Conservation (phyloP, 1,284 basidiomycete genomes). For the Thecaphora thlaspeos region DNA sequence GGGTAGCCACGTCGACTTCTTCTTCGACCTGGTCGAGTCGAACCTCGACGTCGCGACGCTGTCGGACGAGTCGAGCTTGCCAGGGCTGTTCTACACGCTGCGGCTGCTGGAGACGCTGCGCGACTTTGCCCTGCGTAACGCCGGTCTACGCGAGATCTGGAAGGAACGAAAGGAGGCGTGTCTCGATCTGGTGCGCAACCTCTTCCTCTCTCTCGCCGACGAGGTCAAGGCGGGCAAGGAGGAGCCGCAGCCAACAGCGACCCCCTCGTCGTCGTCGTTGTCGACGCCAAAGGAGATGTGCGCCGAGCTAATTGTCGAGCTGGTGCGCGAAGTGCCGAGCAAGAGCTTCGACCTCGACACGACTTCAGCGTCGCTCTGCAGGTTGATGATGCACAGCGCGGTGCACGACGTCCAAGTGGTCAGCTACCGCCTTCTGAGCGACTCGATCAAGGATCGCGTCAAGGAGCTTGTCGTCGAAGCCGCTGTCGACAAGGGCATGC, state of each 20-base stretch:
- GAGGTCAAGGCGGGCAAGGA: not conserved
- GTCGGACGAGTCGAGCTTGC: slow-evolving; percentile 66
- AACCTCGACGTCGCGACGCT: slow-evolving; percentile 76
- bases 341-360: slow-evolving; percentile 19
- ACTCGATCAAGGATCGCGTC: slow-evolving; percentile 31
- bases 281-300: slow-evolving; percentile 24
- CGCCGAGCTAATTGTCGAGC: slow-evolving; percentile 34
- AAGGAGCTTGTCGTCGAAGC: slow-evolving; percentile 46
- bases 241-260: not conserved
- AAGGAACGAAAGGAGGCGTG: slow-evolving; percentile 64
- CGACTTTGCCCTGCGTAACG: slow-evolving; percentile 73
- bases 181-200: slow-evolving; percentile 65
- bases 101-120: slow-evolving; percentile 70
- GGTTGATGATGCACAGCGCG: slow-evolving; percentile 24
- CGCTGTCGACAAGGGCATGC: slow-evolving; percentile 23
- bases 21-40: slow-evolving; percentile 84
- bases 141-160: slow-evolving; percentile 70
- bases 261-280: not conserved
- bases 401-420: slow-evolving; percentile 40
- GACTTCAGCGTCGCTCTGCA: slow-evolving; percentile 16
- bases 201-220: slow-evolving; percentile 61
- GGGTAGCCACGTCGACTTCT: slow-evolving; percentile 87
- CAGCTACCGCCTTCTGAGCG: slow-evolving; percentile 27
- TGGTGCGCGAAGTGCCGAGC: slow-evolving; percentile 31
- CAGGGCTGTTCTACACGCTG: slow-evolving; percentile 70